Conservation (phyloP, 2,329 filamentous ascomycete genomes). For the Aspergillus neotritici region DNA sequence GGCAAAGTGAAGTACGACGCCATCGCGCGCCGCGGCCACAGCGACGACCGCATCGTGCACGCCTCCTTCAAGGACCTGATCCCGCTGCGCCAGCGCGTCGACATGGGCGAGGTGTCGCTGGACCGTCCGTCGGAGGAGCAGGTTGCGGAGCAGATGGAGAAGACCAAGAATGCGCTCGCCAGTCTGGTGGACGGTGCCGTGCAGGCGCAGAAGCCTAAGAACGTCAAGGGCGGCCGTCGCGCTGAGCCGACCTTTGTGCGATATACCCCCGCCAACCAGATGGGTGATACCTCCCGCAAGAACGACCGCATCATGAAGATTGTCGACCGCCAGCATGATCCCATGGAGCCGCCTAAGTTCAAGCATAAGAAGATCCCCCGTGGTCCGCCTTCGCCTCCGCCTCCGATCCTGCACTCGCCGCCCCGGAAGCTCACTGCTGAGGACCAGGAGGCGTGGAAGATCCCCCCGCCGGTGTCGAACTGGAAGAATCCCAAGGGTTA, state of each 20-base stretch:
- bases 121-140: conserved; percentile 79
- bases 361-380: conserved; percentile 98
- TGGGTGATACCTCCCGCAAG: conserved; percentile 81
- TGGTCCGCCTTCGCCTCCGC: conserved; percentile 84
- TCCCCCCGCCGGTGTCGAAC: conserved; percentile 83
- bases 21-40: conserved; percentile 84
- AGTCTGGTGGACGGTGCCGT: conserved; percentile 78
- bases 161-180: conserved; percentile 80
- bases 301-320: conserved; percentile 98
- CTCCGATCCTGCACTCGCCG: conserved; percentile 90
- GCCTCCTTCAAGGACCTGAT: conserved; percentile 96
- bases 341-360: conserved; percentile 96
- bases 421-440: conserved; percentile 92
- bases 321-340: conserved; percentile 86
- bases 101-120: conserved; percentile 85
- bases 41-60: conserved; percentile 78
- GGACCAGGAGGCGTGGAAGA: conserved; percentile 95
- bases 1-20: conserved; percentile 96
- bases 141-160: conserved; percentile 75
- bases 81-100: conserved; percentile 82
- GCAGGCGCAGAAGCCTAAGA: conserved; percentile 92
- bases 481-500: conserved; percentile 99
- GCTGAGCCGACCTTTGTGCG: conserved; percentile 89
- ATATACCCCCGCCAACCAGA: conserved; percentile 94
- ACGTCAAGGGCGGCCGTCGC: conserved; percentile 72